Percentiles rank a stretch among this genome's conserved stretches.
Conservation (phyloP, 495 filamentous ascomycete species). For the Xylaria scruposa region DNA sequence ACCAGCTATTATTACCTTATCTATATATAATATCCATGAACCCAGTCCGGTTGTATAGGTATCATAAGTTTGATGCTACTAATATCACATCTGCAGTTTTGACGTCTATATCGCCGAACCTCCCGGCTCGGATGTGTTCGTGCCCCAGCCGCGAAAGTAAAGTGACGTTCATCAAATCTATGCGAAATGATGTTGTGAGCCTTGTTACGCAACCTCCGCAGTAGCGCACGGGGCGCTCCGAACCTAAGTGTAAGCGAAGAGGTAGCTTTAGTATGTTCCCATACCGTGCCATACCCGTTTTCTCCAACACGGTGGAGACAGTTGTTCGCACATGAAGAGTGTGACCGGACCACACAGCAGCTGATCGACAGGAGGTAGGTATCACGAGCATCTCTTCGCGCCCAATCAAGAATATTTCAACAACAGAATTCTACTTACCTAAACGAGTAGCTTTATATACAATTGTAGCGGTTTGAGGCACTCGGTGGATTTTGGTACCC, state of each 20-base stretch:
- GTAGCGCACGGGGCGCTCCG: neutral
- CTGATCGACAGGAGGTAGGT: conserved; percentile 19
- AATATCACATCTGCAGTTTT: neutral
- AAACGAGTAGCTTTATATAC: neutral
- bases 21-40: neutral
- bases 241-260: neutral
- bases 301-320: neutral
- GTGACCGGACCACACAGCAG: conserved; percentile 18
- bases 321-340: neutral
- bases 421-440: conserved; percentile 12
- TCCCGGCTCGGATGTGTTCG: neutral
- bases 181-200: neutral
- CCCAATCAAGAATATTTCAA: neutral
- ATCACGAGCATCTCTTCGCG: conserved; percentile 15
- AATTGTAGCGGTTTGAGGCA: neutral
- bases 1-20: neutral
- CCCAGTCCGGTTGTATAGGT: neutral
- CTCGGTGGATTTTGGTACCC: neutral
- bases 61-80: neutral
- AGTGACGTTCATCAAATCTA: neutral
- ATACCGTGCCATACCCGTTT: neutral
- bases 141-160: neutral
- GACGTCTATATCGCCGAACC: neutral
- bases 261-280: neutral
- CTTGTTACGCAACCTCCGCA: conserved; percentile 15